Conservation (phyloP, 2,329 filamentous ascomycete species). For the Huntiella savannae region DNA sequence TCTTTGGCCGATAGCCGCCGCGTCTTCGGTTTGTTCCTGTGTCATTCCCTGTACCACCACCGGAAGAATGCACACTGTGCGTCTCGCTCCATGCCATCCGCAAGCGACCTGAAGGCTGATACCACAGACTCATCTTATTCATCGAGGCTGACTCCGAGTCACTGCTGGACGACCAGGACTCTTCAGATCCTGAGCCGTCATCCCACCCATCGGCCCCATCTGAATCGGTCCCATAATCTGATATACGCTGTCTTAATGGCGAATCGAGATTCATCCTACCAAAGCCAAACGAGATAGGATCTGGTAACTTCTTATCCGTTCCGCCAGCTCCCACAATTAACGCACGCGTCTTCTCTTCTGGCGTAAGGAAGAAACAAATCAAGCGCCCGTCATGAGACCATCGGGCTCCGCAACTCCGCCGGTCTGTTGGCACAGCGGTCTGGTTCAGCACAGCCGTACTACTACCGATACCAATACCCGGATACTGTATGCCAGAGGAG, state of each 20-base stretch:
- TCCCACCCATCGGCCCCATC: constrained; percentile 20
- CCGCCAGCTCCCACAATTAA: constrained; percentile 13
- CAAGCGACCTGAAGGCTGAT: constrained; percentile 31
- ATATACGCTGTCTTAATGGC: constrained; percentile 26
- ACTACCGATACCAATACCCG: background rate
- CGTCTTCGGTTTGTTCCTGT: constrained; percentile 25
- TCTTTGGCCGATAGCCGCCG: constrained; percentile 17
- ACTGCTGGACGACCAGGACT: constrained; percentile 30
- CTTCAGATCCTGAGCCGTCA: background rate
- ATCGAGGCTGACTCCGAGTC: constrained; percentile 46
- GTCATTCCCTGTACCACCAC: constrained; percentile 30
- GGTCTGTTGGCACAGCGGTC: constrained; percentile 34
- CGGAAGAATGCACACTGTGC: constrained; percentile 39
- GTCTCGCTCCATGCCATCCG: constrained; percentile 37
- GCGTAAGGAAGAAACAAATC: constrained; percentile 50
- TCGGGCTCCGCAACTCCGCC: constrained; percentile 38
- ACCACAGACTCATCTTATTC: constrained; percentile 38
- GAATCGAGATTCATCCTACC: constrained; percentile 33
- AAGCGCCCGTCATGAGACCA: constrained; percentile 44
- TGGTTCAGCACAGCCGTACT: constrained; percentile 29
- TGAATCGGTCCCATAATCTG: constrained; percentile 32
- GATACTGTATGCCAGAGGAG: background rate
- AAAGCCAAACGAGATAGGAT: constrained; percentile 38
- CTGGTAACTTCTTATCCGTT: constrained; percentile 26
- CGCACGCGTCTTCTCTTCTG: constrained; percentile 38